Evolutionary conservation across 495 filamentous ascomycete species (phyloP), one percentile per base, ranked within the genome.

Genomic region (Aspergillus nidulans): DNA sequence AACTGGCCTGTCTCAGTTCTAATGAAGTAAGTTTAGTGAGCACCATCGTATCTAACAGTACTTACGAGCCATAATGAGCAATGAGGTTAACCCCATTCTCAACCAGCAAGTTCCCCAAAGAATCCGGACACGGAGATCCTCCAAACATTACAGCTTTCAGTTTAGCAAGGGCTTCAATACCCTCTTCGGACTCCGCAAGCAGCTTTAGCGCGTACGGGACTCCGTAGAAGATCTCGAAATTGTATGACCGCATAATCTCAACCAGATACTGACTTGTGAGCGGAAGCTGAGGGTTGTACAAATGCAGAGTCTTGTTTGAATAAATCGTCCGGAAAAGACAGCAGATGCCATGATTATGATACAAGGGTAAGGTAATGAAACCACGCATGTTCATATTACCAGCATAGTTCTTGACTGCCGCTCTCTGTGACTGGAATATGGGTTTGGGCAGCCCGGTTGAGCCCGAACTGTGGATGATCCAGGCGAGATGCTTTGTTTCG

Each of bases 361-460:
- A 84, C 28, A 82, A 65, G 1, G 82, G 82, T 9, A 82, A 70
- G 1, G 77, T 78, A 23, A 71, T 75, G 56, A 85, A 81, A 4
- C 69, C 65, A 1, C 60, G 63, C 40, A 74, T 20, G 12, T 60
- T 62, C 60, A 54, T 68, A 30, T 69, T 68, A 5, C 59, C 59
- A 1, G 65, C 58, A 54, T 69, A 74, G 51, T 73, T 73, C 41
- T 63, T 61, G 48, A 38, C 44, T 49, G 57, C 69, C 58, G 60
- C 69, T 60, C 53, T 60, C 59, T 75, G 65, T 12, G 68, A 67
- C 0, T 74, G 61, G 49, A 65, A 65, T 1, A 80, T 71, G 1
- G 81, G 77, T 55, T 85, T 84, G 2, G 82, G 82, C n/a, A 82
- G 70, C 2, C 82, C 81, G 4, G 81, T 85, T 5, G 77, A 81